A percentile compares a stretch with the other conserved stretches of the same genome.
Evolutionary conservation across 176 grass and related monocot species (phyloP).

Genomic region (Puccinellia tenuiflora): DNA sequence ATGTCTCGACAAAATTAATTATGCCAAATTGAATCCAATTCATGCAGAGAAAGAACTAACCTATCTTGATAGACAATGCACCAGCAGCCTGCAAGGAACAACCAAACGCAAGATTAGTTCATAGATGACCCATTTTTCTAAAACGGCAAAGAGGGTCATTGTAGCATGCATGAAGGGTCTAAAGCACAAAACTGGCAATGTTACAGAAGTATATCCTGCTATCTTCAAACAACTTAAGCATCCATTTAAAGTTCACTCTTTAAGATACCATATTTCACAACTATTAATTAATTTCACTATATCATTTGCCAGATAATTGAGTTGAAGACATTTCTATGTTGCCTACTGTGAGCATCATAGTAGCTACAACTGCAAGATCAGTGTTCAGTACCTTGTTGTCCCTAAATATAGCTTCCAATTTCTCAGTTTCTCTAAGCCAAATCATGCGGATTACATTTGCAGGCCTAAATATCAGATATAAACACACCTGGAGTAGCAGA

Average conservation of each 20-base stretch:
- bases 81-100: conserved; percentile 88
- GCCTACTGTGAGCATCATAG: background rate
- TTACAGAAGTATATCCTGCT: background rate
- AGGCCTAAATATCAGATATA: background rate
- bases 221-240: background rate
- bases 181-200: background rate
- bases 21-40: background rate
- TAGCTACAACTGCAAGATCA: background rate
- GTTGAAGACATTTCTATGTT: background rate
- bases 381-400: background rate
- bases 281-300: background rate
- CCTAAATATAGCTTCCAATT: background rate
- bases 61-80: conserved; percentile 90
- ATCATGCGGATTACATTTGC: background rate
- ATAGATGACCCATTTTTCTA: background rate
- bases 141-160: background rate
- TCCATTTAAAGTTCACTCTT: background rate
- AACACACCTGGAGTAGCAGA: background rate
- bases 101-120: conserved; percentile 38
- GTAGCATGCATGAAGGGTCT: background rate
- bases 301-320: background rate
- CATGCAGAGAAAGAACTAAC: conserved; percentile 44
- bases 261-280: background rate
- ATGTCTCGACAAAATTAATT: background rate
- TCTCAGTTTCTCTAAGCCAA: background rate